phyloP scores from a whole-genome alignment of 495 filamentous ascomycete genomes.

The Xylaria venustula region DNA sequence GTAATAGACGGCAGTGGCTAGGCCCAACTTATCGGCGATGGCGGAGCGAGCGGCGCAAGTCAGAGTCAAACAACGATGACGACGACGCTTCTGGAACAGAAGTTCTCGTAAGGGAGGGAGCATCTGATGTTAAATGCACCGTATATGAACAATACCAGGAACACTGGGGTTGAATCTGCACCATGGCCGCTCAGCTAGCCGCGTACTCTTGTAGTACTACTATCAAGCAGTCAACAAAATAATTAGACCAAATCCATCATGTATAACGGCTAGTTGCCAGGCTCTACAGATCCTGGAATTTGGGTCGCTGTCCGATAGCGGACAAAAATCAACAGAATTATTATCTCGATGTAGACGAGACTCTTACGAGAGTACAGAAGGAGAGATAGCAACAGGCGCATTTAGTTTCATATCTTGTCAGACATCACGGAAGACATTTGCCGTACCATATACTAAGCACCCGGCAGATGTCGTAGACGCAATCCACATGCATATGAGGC shows the following conservation, averaged over 20 bases:
- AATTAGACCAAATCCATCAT: too few species aligned
- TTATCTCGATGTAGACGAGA: too few species aligned
- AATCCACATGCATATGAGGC: too few species aligned
- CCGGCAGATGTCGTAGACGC: too few species aligned
- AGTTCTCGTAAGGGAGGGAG: neutral
- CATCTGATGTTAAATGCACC: neutral
- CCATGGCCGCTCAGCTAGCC: neutral
- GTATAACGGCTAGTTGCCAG: neutral
- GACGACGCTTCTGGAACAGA: slow-evolving; percentile 1
- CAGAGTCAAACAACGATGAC: neutral
- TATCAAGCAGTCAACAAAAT: neutral
- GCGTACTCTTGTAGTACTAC: neutral
- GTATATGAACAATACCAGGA: slow-evolving; percentile 1
- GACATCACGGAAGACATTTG: too few species aligned
- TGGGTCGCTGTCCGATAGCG: neutral
- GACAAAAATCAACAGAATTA: too few species aligned
- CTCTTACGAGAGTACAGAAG: neutral
- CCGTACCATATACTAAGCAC: too few species aligned
- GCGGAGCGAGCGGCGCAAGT: neutral
- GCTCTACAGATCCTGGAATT: neutral
- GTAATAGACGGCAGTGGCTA: neutral
- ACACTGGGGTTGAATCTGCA: neutral
- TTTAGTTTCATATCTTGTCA: too few species aligned
- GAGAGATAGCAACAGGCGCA: neutral
- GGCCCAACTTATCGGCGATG: neutral